Evolutionary conservation across 2,329 filamentous ascomycete genomes (phyloP).

Genomic region (Aspergillus pseudonomiae): DNA sequence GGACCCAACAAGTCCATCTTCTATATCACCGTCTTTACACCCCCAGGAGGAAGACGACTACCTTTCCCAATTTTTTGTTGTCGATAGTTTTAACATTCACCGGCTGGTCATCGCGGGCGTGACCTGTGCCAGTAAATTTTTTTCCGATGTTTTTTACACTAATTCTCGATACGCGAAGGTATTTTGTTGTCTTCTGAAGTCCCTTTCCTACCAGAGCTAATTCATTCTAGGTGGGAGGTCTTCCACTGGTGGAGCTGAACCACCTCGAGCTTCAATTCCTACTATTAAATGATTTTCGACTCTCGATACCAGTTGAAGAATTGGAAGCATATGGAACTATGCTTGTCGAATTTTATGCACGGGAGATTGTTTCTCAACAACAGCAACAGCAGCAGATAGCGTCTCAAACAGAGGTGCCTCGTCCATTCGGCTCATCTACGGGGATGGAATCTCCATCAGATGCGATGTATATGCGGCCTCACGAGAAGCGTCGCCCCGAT

Average conservation of each 20-base stretch:
- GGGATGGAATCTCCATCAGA: constrained; percentile 27
- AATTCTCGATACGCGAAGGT: constrained; percentile 99
- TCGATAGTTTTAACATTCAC: constrained; percentile 99
- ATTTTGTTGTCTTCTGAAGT: constrained; percentile 22
- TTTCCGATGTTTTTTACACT: constrained; percentile 97
- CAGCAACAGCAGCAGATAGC: constrained; percentile 36
- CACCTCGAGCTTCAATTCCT: constrained; percentile 96
- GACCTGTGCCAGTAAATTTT: constrained; percentile 98
- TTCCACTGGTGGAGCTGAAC: constrained; percentile 90
- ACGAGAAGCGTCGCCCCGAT: constrained; percentile 27
- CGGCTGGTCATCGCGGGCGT: constrained; percentile 94
- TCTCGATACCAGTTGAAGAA: constrained; percentile 91
- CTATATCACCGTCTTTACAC: constrained; percentile 37
- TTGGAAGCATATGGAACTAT: constrained; percentile 97
- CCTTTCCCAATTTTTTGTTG: constrained; percentile 79
- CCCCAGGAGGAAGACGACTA: constrained; percentile 52
- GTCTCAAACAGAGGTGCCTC: constrained; percentile 23
- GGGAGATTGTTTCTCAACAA: constrained; percentile 76
- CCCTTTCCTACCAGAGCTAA: neutral
- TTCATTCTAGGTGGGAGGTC: constrained; percentile 75
- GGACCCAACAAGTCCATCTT: constrained; percentile 35
- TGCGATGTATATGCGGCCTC: constrained; percentile 38
- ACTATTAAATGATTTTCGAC: constrained; percentile 90
- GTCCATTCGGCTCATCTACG: constrained; percentile 20
- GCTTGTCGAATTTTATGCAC: constrained; percentile 95